A percentile compares a stretch with the other conserved stretches of the same genome.
Evolutionary conservation across 2,329 filamentous ascomycete species (phyloP).

Genomic region (Ramularia endophylla): DNA sequence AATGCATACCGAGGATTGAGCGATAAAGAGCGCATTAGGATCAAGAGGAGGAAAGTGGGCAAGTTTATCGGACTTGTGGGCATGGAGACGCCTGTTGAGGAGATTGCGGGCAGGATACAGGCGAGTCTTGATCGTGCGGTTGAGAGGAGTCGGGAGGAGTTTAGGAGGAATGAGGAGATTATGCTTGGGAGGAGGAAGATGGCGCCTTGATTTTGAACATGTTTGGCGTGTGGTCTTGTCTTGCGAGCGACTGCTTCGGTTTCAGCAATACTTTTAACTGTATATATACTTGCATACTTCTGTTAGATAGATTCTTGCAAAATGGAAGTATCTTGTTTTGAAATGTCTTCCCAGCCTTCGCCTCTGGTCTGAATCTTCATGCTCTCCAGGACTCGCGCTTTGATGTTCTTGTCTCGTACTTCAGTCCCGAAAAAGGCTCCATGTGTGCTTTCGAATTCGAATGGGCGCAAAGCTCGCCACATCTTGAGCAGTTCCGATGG

Average conservation of each 20-base stretch:
- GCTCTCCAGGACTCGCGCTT: slow-evolving; percentile 63
- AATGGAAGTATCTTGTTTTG: background rate
- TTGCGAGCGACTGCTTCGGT: background rate
- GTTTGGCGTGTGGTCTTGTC: background rate
- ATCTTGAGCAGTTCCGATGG: slow-evolving; percentile 60
- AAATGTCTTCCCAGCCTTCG: slow-evolving; percentile 21
- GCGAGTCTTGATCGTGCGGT: slow-evolving; percentile 28
- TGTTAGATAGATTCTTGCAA: too few species aligned
- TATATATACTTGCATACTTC: too few species aligned
- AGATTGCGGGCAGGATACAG: slow-evolving; percentile 38
- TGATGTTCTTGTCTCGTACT: slow-evolving; percentile 52
- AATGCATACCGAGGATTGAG: slow-evolving; percentile 28
- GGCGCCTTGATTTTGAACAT: too few species aligned
- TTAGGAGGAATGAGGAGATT: slow-evolving; percentile 29
- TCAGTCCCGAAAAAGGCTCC: slow-evolving; percentile 62
- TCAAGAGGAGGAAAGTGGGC: slow-evolving; percentile 65
- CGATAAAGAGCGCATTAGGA: slow-evolving; percentile 35
- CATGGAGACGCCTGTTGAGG: slow-evolving; percentile 49
- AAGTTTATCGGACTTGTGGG: slow-evolving; percentile 67
- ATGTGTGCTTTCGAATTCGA: slow-evolving; percentile 61
- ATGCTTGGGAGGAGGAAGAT: slow-evolving; percentile 30
- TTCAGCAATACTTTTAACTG: too few species aligned
- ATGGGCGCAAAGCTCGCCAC: slow-evolving; percentile 59
- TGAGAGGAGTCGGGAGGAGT: slow-evolving; percentile 26
- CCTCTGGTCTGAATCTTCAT: slow-evolving; percentile 64